Evolutionary conservation across 805 yeast species (phyloP).

Genomic region (Nematodospora valgi): DNA sequence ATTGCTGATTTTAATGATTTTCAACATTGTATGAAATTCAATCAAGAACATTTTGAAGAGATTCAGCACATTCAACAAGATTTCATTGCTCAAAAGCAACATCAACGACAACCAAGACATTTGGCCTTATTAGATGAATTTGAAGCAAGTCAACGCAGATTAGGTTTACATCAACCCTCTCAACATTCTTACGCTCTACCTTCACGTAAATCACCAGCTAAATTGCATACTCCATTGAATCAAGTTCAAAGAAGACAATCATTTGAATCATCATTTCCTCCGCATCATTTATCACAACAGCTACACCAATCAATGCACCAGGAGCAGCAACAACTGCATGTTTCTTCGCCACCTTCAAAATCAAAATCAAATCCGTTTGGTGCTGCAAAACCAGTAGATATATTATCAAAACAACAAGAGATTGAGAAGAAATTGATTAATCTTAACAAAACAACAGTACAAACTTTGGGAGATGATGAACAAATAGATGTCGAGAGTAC

Average conservation of each 20-base stretch:
- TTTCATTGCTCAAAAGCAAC: slow-evolving; percentile 13
- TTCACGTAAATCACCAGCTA: too few relatives aligned
- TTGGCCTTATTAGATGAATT: slow-evolving; percentile 11
- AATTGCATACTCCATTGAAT: slow-evolving; percentile 10
- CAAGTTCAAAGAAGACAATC: slow-evolving; percentile 4
- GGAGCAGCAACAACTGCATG: slow-evolving; percentile 5
- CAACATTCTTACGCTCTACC: too few relatives aligned
- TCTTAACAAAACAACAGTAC: slow-evolving; percentile 31
- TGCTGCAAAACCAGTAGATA: slow-evolving; percentile 81
- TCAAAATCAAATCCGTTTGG: slow-evolving; percentile 74
- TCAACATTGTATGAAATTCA: slow-evolving; percentile 36
- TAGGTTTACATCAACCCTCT: neutral
- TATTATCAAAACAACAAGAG: slow-evolving; percentile 60
- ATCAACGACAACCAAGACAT: slow-evolving; percentile 10
- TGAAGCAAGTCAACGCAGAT: slow-evolving; percentile 4
- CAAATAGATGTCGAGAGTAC: slow-evolving; percentile 10
- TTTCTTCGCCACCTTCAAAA: slow-evolving; percentile 17
- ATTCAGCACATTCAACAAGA: slow-evolving; percentile 31
- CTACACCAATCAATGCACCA: neutral
- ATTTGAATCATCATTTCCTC: slow-evolving; percentile 1
- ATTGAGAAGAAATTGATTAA: slow-evolving; percentile 43
- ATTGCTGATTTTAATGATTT: slow-evolving; percentile 40
- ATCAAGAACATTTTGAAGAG: slow-evolving; percentile 30
- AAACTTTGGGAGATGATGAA: slow-evolving; percentile 21
- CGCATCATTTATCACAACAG: too few relatives aligned